Evolutionary conservation across 257 asterid genomes (phyloP).

Genomic region (Salvia miltiorrhiza): DNA sequence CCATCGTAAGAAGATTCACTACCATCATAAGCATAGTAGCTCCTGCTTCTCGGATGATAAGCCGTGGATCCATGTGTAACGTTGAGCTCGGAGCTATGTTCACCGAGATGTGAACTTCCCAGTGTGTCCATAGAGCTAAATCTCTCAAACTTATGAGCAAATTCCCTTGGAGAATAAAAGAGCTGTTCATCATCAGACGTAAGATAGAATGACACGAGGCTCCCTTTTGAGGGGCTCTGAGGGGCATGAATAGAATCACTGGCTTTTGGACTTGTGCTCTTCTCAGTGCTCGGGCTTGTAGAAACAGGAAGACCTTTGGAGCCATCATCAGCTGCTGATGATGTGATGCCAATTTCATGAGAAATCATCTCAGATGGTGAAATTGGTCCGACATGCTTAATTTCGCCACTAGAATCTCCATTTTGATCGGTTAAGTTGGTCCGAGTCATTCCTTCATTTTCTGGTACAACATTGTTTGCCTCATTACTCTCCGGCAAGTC

Average conservation of each 20-base stretch:
- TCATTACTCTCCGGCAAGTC: constrained; percentile 17
- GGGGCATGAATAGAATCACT: constrained; percentile 21
- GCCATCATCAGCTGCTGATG: constrained; percentile 19
- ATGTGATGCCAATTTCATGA: constrained; percentile 21
- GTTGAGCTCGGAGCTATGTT: constrained; percentile 28
- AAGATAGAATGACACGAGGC: constrained; percentile 27
- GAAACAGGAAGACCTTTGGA: background rate
- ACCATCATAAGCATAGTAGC: constrained; percentile 56
- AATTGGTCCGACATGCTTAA: constrained; percentile 9
- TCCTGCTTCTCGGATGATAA: constrained; percentile 38
- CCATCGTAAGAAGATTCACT: constrained; percentile 74
- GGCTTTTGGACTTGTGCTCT: background rate
- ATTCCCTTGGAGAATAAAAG: constrained; percentile 27
- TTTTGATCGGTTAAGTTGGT: constrained; percentile 21
- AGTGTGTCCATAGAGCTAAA: constrained; percentile 36
- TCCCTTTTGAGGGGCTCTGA: constrained; percentile 31
- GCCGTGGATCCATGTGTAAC: constrained; percentile 15
- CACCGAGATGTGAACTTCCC: constrained; percentile 31
- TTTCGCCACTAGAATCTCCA: constrained; percentile 22
- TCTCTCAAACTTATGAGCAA: constrained; percentile 31
- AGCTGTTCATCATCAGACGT: constrained; percentile 36
- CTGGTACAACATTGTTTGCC: constrained; percentile 10
- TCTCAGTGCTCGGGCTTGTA: constrained; percentile 18
- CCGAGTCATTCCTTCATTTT: constrained; percentile 22
- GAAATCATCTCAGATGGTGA: constrained; percentile 20